Evolutionary conservation across 441 rosid genomes (phyloP), one percentile per base, ranked within the genome.

Genomic region (Mallotus repandus): DNA sequence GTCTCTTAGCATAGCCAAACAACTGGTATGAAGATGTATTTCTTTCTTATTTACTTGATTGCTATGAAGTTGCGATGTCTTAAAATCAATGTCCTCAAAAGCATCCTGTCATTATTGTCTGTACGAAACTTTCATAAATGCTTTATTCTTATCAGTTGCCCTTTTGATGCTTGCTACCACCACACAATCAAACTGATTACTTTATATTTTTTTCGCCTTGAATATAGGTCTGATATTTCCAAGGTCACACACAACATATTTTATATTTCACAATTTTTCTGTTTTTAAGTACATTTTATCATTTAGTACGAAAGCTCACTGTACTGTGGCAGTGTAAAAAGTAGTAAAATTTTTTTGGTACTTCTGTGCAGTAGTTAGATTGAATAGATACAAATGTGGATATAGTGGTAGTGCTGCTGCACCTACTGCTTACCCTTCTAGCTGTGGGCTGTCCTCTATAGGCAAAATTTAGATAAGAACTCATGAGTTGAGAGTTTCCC

Each of bases 91-190:
- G 68, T 62, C 55, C 25, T 52, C 45, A 19, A 63, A 76, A 77
- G 61, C 80, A 71, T 48, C 74, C 71, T 29, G 57, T 68, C 81
- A 69, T 69, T 48, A 55, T 35, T 58, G 66, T 66, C 45, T 69
- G 75, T 64, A 73, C 69, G 4, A 67, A 72, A 56, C 41, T 52
- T 70, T 68, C 77, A 57, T 80, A 70, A 86, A 76, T 80, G 77
- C 83, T 63, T 77, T 67, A 79, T 80, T 77, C 87, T 81, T 76
- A 68, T 74, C 70, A 75, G 78, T 70, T 81, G 41, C 84, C 80
- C 81, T 74, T 80, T 73, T 52, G 65, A 74, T 79, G 70, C 80
- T 50, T 63, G 69, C 52, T 60, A 63, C 64, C 63, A 72, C 83
- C 77, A 70, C 71, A 80, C 50, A 72, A 63, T 71, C 55, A 57